These are phyloP conservation scores for Fraxinus pennsylvanica DNA, from an alignment of 257 asterid genomes.

Conservation along the genomic window DNA sequence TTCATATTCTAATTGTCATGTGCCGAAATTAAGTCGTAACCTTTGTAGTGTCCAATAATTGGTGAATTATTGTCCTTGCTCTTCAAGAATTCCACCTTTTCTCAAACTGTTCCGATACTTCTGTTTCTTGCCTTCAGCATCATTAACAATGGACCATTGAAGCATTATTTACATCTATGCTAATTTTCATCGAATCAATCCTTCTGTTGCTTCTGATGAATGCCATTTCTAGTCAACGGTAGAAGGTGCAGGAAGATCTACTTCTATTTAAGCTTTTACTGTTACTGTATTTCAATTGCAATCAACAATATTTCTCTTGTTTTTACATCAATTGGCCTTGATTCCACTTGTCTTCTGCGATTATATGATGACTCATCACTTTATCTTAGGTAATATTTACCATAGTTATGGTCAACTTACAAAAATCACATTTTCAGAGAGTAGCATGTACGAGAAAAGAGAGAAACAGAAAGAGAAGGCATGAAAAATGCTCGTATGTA, in stretches of 20 bases:
- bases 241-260: not conserved
- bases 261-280: not conserved
- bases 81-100: not conserved
- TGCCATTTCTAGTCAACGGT: not conserved
- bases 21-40: not conserved
- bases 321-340: not conserved
- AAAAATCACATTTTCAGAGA: not conserved
- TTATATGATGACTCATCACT: not conserved
- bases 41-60: not conserved
- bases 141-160: not conserved
- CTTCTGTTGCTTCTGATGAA: not conserved
- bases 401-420: not conserved
- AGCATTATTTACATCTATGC: not conserved
- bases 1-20: not conserved
- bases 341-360: not conserved
- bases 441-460: not conserved
- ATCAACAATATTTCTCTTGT: not conserved
- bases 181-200: no score
- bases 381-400: not conserved
- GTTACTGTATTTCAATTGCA: not conserved
- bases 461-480: no score
- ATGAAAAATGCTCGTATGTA: no score
- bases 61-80: not conserved
- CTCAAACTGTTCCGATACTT: not conserved
- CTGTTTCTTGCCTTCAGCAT: not conserved